These are phyloP conservation scores for Penicillium brasilianum DNA, from an alignment of 2,329 filamentous ascomycete species.

Conservation along the genomic window DNA sequence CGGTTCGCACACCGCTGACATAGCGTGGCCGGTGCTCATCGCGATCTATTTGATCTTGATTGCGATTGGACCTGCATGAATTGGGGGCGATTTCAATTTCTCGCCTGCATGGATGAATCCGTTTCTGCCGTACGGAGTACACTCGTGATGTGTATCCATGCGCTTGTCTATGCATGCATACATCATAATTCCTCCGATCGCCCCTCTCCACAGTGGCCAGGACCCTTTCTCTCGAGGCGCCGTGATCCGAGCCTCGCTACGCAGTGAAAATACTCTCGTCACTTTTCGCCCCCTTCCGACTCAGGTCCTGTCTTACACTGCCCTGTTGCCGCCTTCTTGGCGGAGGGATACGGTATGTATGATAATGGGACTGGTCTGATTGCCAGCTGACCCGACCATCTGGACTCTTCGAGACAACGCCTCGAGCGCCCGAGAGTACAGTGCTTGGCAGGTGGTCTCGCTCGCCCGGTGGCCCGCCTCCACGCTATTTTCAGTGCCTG, in stretches of 20 bases:
- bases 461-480: background rate
- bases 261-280: background rate
- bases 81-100: background rate
- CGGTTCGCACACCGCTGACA: background rate
- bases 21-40: background rate
- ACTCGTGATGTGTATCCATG: background rate
- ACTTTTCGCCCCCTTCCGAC: background rate
- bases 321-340: background rate
- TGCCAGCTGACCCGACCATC: background rate
- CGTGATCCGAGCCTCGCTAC: background rate
- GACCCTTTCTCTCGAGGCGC: background rate
- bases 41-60: background rate
- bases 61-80: background rate
- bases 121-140: too few relatives aligned
- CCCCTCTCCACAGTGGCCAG: background rate
- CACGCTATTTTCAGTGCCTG: conserved; percentile 1
- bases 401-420: background rate
- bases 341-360: background rate
- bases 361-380: background rate
- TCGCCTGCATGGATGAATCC: background rate
- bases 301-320: background rate
- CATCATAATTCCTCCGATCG: conserved; percentile 2
- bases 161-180: conserved; percentile 2
- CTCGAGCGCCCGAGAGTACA: background rate
- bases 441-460: background rate